These are phyloP conservation scores for Colletotrichum higginsianum DNA, from an alignment of 2,329 filamentous ascomycete genomes.

Conservation along the genomic window DNA sequence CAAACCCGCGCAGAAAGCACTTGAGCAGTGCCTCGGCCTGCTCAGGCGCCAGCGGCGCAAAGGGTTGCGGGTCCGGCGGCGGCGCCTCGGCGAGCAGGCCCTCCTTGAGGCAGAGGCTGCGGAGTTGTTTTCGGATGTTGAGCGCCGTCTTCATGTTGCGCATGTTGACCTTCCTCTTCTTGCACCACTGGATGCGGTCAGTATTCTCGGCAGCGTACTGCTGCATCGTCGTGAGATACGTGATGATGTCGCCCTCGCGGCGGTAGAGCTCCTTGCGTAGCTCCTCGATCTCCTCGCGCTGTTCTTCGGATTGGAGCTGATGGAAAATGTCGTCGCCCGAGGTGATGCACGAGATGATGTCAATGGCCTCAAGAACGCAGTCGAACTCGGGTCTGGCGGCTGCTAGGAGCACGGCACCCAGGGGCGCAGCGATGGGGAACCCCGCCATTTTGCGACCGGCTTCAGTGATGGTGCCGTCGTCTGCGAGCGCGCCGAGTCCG, in stretches of 20 bases:
- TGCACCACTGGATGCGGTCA: constrained; percentile 72
- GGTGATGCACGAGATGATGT: constrained; percentile 80
- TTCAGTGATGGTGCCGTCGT: constrained; percentile 80
- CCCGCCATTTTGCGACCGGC: constrained; percentile 83
- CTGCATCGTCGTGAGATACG: constrained; percentile 75
- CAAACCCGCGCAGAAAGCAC: constrained; percentile 75
- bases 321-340: constrained; percentile 75
- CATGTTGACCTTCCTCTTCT: constrained; percentile 68
- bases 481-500: constrained; percentile 81
- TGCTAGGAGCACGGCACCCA: constrained; percentile 87
- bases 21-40: constrained; percentile 68
- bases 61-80: constrained; percentile 69
- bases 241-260: constrained; percentile 76
- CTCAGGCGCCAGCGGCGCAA: constrained; percentile 68
- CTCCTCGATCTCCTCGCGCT: constrained; percentile 66
- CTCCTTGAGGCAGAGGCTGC: constrained; percentile 68
- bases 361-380: constrained; percentile 86
- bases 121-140: constrained; percentile 74
- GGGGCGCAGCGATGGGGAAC: constrained; percentile 85
- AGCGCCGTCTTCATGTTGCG: constrained; percentile 75
- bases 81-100: constrained; percentile 63
- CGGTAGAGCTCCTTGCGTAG: constrained; percentile 71
- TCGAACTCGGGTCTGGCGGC: constrained; percentile 79
- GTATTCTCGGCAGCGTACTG: constrained; percentile 71
- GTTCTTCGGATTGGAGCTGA: constrained; percentile 71